Conservation (phyloP, 257 asterid genomes). For the Buddleja alternifolia region DNA sequence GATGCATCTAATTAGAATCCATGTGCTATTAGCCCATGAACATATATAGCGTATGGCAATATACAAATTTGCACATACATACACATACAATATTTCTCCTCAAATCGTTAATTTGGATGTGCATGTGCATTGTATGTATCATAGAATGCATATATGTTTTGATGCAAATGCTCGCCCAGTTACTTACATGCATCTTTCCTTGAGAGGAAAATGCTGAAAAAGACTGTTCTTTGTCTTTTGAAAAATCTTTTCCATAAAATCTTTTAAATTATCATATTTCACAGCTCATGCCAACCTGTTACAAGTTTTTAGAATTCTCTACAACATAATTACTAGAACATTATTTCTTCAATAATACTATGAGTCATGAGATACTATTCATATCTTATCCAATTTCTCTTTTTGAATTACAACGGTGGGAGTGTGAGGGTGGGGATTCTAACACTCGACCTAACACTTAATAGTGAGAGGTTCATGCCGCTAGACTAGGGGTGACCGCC, state of each 20-base stretch:
- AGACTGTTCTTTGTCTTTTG: neutral
- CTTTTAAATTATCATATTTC: conserved; percentile 18
- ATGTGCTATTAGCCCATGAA: neutral
- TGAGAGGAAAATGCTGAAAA: neutral
- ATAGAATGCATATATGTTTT: neutral
- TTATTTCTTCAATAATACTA: neutral
- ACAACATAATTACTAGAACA: neutral
- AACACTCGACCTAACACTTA: no score
- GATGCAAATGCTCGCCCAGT: neutral
- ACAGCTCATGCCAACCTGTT: conserved; percentile 22
- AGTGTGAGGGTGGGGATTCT: no score
- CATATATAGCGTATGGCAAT: neutral
- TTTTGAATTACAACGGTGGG: no score
- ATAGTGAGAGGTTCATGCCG: no score
- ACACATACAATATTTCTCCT: neutral
- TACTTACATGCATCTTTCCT: neutral
- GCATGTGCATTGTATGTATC: neutral
- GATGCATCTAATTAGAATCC: neutral
- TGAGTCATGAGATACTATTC: neutral
- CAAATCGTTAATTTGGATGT: neutral
- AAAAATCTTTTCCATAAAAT: neutral
- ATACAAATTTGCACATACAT: neutral
- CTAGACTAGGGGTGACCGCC: no score
- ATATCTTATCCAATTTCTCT: neutral
- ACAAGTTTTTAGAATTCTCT: neutral